Base-by-base conservation (phyloP, 257 asterid genomes). In the Salvia hispanica region DNA sequence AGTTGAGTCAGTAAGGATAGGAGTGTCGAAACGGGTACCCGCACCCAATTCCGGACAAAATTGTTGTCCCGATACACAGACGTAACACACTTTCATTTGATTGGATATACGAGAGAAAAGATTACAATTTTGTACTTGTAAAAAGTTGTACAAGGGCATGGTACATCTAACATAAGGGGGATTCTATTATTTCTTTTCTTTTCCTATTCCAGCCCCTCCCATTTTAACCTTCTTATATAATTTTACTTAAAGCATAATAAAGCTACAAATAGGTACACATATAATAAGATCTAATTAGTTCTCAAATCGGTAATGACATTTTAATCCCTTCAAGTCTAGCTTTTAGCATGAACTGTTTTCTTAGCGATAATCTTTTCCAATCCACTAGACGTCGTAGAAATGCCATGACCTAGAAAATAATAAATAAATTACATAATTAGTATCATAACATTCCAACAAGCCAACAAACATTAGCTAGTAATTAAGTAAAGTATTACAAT, bases 301-400 rank as follows among this genome's bases (percentile, higher is more conserved):
- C 28, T 64, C 63, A 78, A 50, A 67, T 75, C 7, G 78, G 68
- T 72, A 83, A 69, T 18, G 76, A 62, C 78, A 77, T 48, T 44
- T 78, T 83, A 34, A 73, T 74, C 78, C 80, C 95, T 72, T 91
- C 88, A 40, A 82, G 16, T 34, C 73, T 67, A 61, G 88, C 78
- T 62, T 85, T 75, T 81, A 76, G 58, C 46, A 78, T 73, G 46
- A 76, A 79, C 47, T 85, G 85, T 52, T 87, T 70, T 64, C 79
- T 79, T 5, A 81, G 52, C 0, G 82, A 69, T 77, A 60, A 13
- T 60, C 75, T 84, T 60, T 88, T 88, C 97, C 95, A 90, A 51
- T 86, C 89, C 10, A 88, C 96, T 46, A 92, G 45, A 5, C 98
- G 91, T 14, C 86, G 85, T 9, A 92, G 70, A 72, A 92, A 92